These are phyloP conservation scores for Blastomyces gilchristii DNA, from an alignment of 2,329 filamentous ascomycete genomes.

Conservation along the genomic window DNA sequence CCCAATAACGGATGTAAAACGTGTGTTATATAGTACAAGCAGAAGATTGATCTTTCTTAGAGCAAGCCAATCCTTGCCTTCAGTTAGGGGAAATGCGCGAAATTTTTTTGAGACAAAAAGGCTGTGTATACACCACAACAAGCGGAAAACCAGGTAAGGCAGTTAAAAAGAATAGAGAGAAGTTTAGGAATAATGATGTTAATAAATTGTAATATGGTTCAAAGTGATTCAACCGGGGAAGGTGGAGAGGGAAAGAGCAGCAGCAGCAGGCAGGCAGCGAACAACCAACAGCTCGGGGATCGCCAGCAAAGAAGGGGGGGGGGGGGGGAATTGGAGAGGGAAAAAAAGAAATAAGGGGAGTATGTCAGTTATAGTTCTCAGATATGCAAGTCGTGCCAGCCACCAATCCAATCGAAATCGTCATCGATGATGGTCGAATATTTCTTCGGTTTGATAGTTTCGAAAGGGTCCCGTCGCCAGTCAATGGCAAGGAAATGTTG, in stretches of 20 bases:
- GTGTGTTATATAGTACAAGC: conserved; percentile 8
- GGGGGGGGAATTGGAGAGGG: conserved; percentile 8
- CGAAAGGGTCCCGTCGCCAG: conserved; percentile 36
- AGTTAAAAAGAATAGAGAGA: conserved; percentile 6
- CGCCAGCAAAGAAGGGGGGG: neutral
- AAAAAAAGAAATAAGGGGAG: conserved; percentile 16
- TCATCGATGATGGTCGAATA: conserved; percentile 40
- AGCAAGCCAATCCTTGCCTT: neutral
- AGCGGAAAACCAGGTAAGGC: conserved; percentile 1
- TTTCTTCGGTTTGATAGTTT: conserved; percentile 24
- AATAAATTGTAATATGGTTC: neutral
- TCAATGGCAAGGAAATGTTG: conserved; percentile 36
- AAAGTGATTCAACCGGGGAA: conserved; percentile 6
- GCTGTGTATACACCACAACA: conserved; percentile 1
- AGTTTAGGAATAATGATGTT: neutral
- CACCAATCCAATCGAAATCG: conserved; percentile 90
- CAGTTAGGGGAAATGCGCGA: conserved; percentile 2
- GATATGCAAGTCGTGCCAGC: conserved; percentile 64
- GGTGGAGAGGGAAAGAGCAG: neutral
- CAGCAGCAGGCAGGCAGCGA: conserved; percentile 11
- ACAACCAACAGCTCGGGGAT: conserved; percentile 4
- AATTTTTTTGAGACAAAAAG: conserved; percentile 1
- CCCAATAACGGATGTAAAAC: conserved; percentile 1
- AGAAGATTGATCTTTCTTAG: neutral
- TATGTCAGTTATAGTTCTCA: conserved; percentile 30